These are phyloP conservation scores for Ceratocystis variospora DNA, from an alignment of 2,329 filamentous ascomycete genomes.

Conservation along the genomic window DNA sequence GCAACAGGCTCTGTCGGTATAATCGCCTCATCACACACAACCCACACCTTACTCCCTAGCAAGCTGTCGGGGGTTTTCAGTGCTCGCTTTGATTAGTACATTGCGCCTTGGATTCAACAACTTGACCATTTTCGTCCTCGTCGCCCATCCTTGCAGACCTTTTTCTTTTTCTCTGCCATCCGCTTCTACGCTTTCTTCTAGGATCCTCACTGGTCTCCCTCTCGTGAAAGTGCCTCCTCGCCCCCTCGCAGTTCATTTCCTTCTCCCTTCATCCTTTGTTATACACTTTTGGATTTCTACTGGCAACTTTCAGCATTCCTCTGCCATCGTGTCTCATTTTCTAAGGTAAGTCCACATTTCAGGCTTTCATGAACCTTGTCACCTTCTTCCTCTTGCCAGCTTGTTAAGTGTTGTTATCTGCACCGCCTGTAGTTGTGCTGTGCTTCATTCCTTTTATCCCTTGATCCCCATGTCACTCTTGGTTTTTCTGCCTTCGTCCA, in stretches of 20 bases:
- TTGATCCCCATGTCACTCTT: not conserved
- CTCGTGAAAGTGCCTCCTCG: not conserved
- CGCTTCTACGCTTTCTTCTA: not conserved
- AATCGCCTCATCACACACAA: not conserved
- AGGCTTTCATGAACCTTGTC: not conserved
- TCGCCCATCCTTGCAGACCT: not conserved
- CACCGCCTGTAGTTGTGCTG: not conserved
- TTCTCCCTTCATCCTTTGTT: not conserved
- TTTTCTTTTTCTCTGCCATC: not conserved
- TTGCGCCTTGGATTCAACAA: not conserved
- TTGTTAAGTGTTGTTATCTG: slow-evolving; percentile 1
- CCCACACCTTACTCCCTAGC: not conserved
- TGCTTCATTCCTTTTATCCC: not conserved
- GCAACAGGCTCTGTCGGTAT: not conserved
- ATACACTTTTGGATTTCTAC: not conserved
- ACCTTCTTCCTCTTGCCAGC: not conserved
- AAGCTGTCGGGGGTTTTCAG: not conserved
- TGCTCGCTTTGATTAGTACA: not conserved
- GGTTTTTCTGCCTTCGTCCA: not conserved
- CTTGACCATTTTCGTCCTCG: not conserved
- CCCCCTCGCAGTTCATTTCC: not conserved
- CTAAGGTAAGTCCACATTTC: not conserved
- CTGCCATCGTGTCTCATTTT: not conserved
- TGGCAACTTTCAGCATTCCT: not conserved
- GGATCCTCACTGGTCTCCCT: not conserved